A percentile compares a stretch with the other conserved stretches of the same genome.
Conservation (phyloP, 2,329 filamentous ascomycete genomes). For the Alternaria infectoria region DNA sequence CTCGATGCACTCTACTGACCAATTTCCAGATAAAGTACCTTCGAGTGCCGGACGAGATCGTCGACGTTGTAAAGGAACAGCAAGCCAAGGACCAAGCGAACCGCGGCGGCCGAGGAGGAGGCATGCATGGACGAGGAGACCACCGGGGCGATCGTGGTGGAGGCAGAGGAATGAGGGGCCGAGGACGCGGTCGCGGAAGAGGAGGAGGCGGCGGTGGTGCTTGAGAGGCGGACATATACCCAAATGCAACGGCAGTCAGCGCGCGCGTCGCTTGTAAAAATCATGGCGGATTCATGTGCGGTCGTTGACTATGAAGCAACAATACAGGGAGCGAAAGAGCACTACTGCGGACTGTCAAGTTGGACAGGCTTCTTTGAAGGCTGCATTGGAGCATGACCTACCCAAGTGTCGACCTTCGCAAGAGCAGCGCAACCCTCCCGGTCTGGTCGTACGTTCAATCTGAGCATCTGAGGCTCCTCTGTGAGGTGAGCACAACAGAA, state of each 20-base stretch:
- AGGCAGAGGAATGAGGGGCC: constrained; percentile 62
- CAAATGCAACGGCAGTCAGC: neutral
- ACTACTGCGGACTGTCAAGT: neutral
- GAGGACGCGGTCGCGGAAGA: constrained; percentile 59
- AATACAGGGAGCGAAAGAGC: neutral
- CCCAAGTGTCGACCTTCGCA: constrained; percentile 1
- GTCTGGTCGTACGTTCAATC: neutral
- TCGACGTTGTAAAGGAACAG: constrained; percentile 91
- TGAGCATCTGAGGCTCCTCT: neutral
- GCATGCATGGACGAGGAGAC: constrained; percentile 62
- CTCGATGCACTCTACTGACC: neutral
- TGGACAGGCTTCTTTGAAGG: neutral
- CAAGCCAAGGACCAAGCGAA: constrained; percentile 72
- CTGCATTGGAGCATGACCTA: constrained; percentile 1
- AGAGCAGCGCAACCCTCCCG: neutral
- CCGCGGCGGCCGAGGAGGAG: constrained; percentile 71
- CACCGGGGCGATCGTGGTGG: constrained; percentile 59
- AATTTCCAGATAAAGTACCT: constrained; percentile 89
- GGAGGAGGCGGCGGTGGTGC: constrained; percentile 56
- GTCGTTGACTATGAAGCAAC: neutral
- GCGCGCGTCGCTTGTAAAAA: constrained; percentile 3
- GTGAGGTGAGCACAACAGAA: neutral
- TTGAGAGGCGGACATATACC: constrained; percentile 9
- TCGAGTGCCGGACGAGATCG: constrained; percentile 93
- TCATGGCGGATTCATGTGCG: neutral